Percentiles rank a stretch among this genome's conserved stretches.
Conservation (phyloP, 495 filamentous ascomycete species). For the Platismatia glauca region DNA sequence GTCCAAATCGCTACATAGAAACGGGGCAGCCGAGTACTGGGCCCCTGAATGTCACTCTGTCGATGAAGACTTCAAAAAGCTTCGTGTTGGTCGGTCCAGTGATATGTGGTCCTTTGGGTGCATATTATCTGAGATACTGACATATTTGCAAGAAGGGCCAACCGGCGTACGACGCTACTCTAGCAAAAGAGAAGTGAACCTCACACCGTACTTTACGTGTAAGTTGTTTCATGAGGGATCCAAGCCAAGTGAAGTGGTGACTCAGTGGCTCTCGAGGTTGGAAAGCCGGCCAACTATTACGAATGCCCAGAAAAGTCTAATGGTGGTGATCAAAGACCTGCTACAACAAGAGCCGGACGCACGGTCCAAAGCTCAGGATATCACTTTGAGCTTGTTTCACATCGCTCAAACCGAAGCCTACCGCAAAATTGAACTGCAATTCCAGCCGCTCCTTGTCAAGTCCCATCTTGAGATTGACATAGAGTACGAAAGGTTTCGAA, state of each 20-base stretch:
- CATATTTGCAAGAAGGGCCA: constrained; percentile 9
- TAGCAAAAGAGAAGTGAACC: not conserved
- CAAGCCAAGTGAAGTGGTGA: not conserved
- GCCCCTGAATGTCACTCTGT: not conserved
- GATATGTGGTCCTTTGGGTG: constrained; percentile 31
- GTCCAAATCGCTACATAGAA: constrained; percentile 10
- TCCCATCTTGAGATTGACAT: not conserved
- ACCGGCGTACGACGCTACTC: not conserved
- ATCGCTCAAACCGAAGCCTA: not conserved
- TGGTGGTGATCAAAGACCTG: not conserved
- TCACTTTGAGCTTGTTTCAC: not conserved
- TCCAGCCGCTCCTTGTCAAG: not conserved
- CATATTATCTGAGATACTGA: constrained; percentile 25
- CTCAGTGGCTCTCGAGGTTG: not conserved
- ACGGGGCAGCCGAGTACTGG: not conserved
- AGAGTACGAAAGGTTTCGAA: not conserved
- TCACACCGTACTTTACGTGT: not conserved
- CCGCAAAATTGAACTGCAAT: not conserved
- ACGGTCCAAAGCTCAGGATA: not conserved
- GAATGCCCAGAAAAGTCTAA: not conserved
- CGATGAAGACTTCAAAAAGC: constrained; percentile 3
- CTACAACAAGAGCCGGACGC: not conserved
- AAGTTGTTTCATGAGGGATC: not conserved
- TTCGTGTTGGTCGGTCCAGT: constrained; percentile 16
- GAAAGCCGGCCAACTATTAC: not conserved